These are phyloP conservation scores for Blastocystis sp. DNA, from an alignment of 352 stramenopile genomes.

Conservation along the genomic window DNA sequence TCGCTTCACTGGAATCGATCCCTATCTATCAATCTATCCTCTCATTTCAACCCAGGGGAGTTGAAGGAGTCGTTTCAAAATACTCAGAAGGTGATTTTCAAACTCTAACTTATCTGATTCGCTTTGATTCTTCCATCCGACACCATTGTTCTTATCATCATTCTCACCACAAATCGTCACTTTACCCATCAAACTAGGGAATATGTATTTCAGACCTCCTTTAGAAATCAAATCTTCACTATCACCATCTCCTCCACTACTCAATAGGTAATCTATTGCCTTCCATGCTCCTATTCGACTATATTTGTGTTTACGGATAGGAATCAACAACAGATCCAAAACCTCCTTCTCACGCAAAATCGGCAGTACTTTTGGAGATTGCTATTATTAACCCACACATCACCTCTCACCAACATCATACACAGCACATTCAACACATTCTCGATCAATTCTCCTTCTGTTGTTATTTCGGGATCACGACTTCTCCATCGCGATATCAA, in stretches of 20 bases:
- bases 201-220: slow-evolving; percentile 29
- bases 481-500: not conserved
- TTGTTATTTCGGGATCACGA: not conserved
- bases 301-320: slow-evolving; percentile 33
- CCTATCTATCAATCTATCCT: not conserved
- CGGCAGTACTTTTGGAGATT: not conserved
- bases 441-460: slow-evolving; percentile 32
- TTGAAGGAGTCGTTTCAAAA: slow-evolving; percentile 6
- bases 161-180: not conserved
- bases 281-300: not conserved
- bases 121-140: not conserved
- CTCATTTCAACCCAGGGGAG: not conserved
- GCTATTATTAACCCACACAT: not conserved
- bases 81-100: slow-evolving; percentile 32
- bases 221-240: slow-evolving; percentile 26
- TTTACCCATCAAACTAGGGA: not conserved
- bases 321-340: slow-evolving; percentile 36
- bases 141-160: slow-evolving; percentile 6
- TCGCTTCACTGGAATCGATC: slow-evolving; percentile 45
- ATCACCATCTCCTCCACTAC: not conserved
- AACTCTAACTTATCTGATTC: slow-evolving; percentile 33
- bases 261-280: slow-evolving; percentile 27
- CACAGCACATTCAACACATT: slow-evolving; percentile 52
- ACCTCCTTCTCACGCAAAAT: slow-evolving; percentile 42
- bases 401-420: not conserved